Base-by-base conservation (phyloP, 202 grass and related monocot genomes). In the Setaria italica region DNA sequence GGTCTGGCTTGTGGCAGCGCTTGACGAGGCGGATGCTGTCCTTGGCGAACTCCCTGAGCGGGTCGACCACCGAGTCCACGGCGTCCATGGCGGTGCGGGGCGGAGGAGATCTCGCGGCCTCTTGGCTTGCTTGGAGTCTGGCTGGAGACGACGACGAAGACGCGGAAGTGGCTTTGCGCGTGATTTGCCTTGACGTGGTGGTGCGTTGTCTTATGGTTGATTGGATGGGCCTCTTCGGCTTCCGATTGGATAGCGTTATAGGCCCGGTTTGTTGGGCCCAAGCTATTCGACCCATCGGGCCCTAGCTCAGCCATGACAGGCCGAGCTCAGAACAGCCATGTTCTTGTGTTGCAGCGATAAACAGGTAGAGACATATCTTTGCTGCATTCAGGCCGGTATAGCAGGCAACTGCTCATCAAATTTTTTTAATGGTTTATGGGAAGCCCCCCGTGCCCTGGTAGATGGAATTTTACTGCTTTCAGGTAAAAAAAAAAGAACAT, bases 1-100 rank as follows among this genome's bases (percentile, higher is more conserved):
- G 90, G 84, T 97, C 94, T 29, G 94, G 94, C 88, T 94, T 97
- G 94, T 97, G 94, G 90, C 94, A 97, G 55, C 94, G 92, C 94
- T 97, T 97, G 69, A 97, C 92, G 80, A 97, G 94, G 73, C 94
- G 94, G 41, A 97, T 39, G 86, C 94, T 97, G 77, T 94, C 92
- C 90, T 90, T 97, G 55, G 92, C 88, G 78, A 97, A 97, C 62
- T 97, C 94, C 6, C 94, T 70, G 63, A 97, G 90, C 30, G 94
- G 94, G 43, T 97, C 94, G n/a, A 97, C 92, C 37, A 97, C 94
- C 41, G 94, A 97, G 78, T 97, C 94, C 0, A 97, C 68, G 68
- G 94, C 94, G 80, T 97, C 94, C 94, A 97, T 97, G 72, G 84
- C 79, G 47, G 78, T 60, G 17, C 43, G 32, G 57, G 62, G 77